These are phyloP conservation scores for Didymosphaeria variabile DNA, from an alignment of 2,329 filamentous ascomycete genomes.

Conservation along the genomic window DNA sequence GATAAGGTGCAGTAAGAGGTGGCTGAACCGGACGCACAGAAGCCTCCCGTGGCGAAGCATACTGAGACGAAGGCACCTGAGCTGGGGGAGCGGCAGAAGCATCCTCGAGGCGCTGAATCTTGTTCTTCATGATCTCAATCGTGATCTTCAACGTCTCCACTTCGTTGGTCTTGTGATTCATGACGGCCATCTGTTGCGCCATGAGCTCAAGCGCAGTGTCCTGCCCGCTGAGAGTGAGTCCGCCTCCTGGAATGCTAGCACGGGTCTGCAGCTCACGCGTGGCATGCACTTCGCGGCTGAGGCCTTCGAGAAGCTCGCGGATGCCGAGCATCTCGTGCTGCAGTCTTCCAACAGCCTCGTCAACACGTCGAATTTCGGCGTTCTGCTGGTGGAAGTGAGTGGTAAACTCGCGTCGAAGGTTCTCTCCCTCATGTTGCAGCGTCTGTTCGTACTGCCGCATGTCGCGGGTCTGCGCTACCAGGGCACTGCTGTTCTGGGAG, in stretches of 20 bases:
- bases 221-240: constrained; percentile 30
- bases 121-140: constrained; percentile 59
- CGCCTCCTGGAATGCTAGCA: constrained; percentile 14
- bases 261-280: constrained; percentile 35
- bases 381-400: constrained; percentile 38
- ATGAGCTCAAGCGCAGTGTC: constrained; percentile 56
- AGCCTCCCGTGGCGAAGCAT: constrained; percentile 22
- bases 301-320: constrained; percentile 45
- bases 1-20: constrained; percentile 24
- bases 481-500: constrained; percentile 54
- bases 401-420: constrained; percentile 50
- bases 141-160: constrained; percentile 58
- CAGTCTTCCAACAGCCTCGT: constrained; percentile 51
- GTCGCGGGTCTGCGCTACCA: constrained; percentile 45
- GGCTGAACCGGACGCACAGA: constrained; percentile 27
- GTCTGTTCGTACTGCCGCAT: constrained; percentile 40
- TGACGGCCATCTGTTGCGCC: constrained; percentile 50
- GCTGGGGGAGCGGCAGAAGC: constrained; percentile 18
- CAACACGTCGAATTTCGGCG: constrained; percentile 50
- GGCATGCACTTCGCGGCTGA: constrained; percentile 46
- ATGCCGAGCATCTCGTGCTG: constrained; percentile 53
- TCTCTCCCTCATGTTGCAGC: constrained; percentile 42
- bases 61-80: constrained; percentile 18
- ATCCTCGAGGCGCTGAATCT: constrained; percentile 53
- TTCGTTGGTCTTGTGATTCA: constrained; percentile 56